Evolutionary conservation across 2,329 filamentous ascomycete species (phyloP), one percentile per base, ranked within the genome.

Genomic region (Penicillium sp.): DNA sequence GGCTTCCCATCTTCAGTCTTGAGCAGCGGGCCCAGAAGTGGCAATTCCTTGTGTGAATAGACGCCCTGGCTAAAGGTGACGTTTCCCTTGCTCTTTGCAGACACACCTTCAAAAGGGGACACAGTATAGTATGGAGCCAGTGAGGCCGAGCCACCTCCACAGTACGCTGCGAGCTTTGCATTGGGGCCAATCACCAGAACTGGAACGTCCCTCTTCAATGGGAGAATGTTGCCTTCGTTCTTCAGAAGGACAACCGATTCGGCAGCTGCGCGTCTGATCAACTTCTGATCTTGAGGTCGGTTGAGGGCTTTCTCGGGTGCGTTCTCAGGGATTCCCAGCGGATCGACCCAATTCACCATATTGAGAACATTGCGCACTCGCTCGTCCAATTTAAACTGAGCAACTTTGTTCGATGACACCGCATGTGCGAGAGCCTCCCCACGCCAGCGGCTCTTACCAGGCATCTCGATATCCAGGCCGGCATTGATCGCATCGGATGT

Each of bases 211-310:
- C 66, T 68, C 26, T 64, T 60, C 35, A 77, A 56, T 0, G 84
- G 84, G 1, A 89, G 67, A 0, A 81, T 58, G 10, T 67, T 68
- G 25, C 73, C 72, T 9, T 85, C 74, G 48, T 89, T 89, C 65
- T 87, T 86, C 32, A 88, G 66, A 9, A 89, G 69, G 1, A 87
- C 82, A 6, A 85, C 79, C 3, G 79, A 79, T 55, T 87, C 81
- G 3, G 78, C 75, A 12, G 80, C 82, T 15, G 84, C 71, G 37
- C 73, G 71, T 12, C 84, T 73, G 14, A 86, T 73, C 30, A 87
- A 67, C 11, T 71, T 73, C 3, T 79, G 74, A 25, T 78, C 79
- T 56, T 83, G 74, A 0, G 74, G 70, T 0, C 75, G 82, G 53
- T 86, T 69, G 6, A 71, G 65, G 0, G 66, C 70, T 32, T 62